phyloP scores from a whole-genome alignment of 805 yeast species.

The Pichia eremophila region DNA sequence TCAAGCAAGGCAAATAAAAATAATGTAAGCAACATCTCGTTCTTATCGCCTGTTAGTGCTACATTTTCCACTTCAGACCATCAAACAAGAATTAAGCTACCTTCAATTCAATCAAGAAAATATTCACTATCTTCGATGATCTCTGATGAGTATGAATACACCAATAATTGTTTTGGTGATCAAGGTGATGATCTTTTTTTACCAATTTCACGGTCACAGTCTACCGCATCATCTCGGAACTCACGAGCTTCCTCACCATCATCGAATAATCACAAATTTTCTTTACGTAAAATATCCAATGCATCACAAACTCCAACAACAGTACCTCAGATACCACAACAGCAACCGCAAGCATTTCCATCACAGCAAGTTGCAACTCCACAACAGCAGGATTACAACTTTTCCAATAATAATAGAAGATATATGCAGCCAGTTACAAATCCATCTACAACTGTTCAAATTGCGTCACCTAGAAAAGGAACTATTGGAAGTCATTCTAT shows the following conservation, averaged over 20 bases:
- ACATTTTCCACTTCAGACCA: slow-evolving; percentile 2
- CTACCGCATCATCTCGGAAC: slow-evolving; percentile 5
- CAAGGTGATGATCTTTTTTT: not conserved
- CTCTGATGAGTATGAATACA: slow-evolving; percentile 8
- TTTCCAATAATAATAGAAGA: not conserved
- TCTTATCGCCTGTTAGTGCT: not conserved
- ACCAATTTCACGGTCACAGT: not conserved
- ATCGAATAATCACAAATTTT: not conserved
- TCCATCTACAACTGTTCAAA: slow-evolving; percentile 3
- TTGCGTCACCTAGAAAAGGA: slow-evolving; percentile 9
- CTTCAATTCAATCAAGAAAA: slow-evolving; percentile 15
- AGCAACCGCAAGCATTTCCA: not conserved
- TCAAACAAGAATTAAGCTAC: slow-evolving; percentile 8
- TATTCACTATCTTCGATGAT: slow-evolving; percentile 12
- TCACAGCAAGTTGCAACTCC: not conserved
- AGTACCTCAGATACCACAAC: not conserved
- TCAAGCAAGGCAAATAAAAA: slow-evolving; percentile 1
- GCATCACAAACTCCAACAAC: not conserved
- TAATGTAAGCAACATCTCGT: slow-evolving; percentile 1
- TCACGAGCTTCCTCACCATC: slow-evolving; percentile 12
- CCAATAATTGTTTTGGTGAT: not conserved
- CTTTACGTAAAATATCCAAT: not conserved
- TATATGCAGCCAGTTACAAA: slow-evolving; percentile 2
- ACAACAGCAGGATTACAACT: not conserved
- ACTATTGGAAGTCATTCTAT: slow-evolving; percentile 1